Conservation (phyloP, 1,284 basidiomycete species). For the Cerrena zonata region DNA sequence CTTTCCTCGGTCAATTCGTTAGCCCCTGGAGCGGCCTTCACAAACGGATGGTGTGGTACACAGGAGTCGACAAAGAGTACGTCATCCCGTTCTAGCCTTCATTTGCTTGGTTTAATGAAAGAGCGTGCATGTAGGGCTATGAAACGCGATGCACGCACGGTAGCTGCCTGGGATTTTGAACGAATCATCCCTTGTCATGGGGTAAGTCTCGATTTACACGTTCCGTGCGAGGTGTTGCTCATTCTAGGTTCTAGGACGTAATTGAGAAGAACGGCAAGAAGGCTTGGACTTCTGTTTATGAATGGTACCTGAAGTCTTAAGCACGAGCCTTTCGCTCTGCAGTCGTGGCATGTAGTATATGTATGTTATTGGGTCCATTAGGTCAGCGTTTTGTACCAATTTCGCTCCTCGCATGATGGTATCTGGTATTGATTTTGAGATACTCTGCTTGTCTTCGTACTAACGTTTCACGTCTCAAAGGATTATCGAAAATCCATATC, state of each 20-base stretch:
- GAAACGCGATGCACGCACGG: conserved; percentile 64
- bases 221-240: no score
- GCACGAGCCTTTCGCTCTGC: background rate
- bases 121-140: conserved; percentile 50
- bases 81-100: conserved; percentile 18
- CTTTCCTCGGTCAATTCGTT: conserved; percentile 40
- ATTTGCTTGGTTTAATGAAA: background rate
- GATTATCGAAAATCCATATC: background rate
- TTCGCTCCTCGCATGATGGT: background rate
- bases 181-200: conserved; percentile 91
- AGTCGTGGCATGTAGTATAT: background rate
- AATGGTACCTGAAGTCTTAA: conserved; percentile 15
- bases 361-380: background rate
- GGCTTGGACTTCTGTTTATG: conserved; percentile 52
- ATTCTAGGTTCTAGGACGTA: conserved; percentile 49
- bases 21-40: conserved; percentile 60
- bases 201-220: conserved; percentile 39
- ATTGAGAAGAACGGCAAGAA: conserved; percentile 71
- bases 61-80: conserved; percentile 59
- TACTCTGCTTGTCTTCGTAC: background rate
- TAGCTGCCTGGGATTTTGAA: conserved; percentile 81
- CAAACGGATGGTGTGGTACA: conserved; percentile 43
- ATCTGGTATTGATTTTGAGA: background rate
- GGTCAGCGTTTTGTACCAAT: background rate
- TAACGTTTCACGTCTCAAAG: background rate